Evolutionary conservation across 176 grass and related monocot species (phyloP).

Genomic region (Saccharum spontaneum): DNA sequence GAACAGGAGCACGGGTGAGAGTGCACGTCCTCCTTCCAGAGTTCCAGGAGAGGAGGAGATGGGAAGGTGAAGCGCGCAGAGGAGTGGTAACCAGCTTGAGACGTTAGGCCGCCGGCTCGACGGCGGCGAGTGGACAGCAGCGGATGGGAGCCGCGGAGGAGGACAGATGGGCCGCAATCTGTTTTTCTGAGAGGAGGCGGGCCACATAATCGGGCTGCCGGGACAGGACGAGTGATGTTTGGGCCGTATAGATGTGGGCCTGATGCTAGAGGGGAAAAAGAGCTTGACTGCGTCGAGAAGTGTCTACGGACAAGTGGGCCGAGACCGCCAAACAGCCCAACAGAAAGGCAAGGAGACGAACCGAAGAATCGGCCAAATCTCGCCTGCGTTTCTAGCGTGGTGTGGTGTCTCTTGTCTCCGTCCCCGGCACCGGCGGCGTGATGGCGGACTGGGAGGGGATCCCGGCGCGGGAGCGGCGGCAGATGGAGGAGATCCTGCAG

Average conservation of each 20-base stretch:
- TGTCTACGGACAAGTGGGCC: not conserved
- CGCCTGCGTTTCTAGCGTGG: constrained; percentile 17
- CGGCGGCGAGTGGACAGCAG: not conserved
- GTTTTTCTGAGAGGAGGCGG: not conserved
- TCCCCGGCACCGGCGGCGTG: constrained; percentile 31
- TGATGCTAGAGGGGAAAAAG: not conserved
- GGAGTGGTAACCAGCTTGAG: not conserved
- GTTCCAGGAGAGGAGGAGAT: not conserved
- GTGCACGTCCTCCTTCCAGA: not conserved
- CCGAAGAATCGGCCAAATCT: not conserved
- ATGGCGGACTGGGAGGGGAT: constrained; percentile 57
- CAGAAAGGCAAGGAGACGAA: not conserved
- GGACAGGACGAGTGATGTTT: not conserved
- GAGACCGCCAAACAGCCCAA: not conserved
- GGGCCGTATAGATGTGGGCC: constrained; percentile 7
- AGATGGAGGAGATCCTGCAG: constrained; percentile 85
- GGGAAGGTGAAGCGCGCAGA: not conserved
- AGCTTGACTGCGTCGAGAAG: not conserved
- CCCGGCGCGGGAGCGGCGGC: constrained; percentile 64
- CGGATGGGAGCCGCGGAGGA: not conserved
- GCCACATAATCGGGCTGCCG: not conserved
- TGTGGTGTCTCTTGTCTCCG: constrained; percentile 20
- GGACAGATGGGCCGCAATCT: not conserved
- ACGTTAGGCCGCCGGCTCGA: not conserved
- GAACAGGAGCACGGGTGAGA: not conserved